Evolutionary conservation across 768 basidiomycete species (phyloP).

Genomic region (Hemileccinum rubropunctum): DNA sequence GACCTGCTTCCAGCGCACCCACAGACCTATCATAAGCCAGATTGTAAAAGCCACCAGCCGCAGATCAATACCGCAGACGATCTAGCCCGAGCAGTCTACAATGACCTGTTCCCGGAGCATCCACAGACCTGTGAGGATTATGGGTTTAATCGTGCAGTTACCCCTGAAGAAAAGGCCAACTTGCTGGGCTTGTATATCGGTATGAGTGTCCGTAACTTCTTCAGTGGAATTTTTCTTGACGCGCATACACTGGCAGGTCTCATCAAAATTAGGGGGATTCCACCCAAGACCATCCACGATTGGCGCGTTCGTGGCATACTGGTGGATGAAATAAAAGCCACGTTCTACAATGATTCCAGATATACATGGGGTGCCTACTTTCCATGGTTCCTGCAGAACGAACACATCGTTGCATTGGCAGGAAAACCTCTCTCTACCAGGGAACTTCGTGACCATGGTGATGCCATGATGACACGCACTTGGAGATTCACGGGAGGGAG

Average conservation of each 20-base stretch:
- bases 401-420: conserved; percentile 26
- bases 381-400: conserved; percentile 37
- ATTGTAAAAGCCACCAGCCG: too few species aligned
- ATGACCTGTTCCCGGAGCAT: conserved; percentile 29
- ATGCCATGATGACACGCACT: background rate
- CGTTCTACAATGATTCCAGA: conserved; percentile 22
- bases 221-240: background rate
- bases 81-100: conserved; percentile 23
- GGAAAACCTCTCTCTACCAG: background rate
- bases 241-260: conserved; percentile 19
- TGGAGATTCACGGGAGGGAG: conserved; percentile 11
- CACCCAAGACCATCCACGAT: conserved; percentile 27
- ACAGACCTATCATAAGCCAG: conserved; percentile 8
- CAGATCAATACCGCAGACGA: conserved; percentile 4
- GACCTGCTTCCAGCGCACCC: conserved; percentile 30
- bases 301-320: conserved; percentile 34
- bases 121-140: conserved; percentile 34
- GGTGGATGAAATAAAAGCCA: conserved; percentile 31
- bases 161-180: conserved; percentile 9
- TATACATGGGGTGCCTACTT: conserved; percentile 29
- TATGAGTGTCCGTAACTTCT: background rate
- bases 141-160: conserved; percentile 31
- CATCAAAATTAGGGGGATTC: conserved; percentile 15
- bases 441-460: background rate
- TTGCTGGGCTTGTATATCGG: conserved; percentile 34